Evolutionary conservation across 2,329 filamentous ascomycete species (phyloP).

Genomic region (Stemphylium vesicarium): DNA sequence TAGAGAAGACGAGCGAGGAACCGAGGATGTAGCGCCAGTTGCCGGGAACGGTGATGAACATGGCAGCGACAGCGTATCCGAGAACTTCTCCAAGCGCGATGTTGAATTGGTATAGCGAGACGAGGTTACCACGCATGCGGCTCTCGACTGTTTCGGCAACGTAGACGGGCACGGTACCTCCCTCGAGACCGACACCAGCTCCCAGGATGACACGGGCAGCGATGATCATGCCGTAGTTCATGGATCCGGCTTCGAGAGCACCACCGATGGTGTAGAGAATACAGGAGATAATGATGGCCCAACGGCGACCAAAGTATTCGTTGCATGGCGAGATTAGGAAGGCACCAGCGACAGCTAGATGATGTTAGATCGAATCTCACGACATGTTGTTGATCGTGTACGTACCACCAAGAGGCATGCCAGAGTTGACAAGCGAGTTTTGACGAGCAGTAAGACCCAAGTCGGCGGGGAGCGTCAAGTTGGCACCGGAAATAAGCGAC

Average conservation of each 20-base stretch:
- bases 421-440: constrained; percentile 71
- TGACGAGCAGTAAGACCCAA: constrained; percentile 62
- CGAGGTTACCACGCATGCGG: constrained; percentile 71
- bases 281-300: constrained; percentile 72
- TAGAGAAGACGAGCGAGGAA: constrained; percentile 73
- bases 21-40: constrained; percentile 79
- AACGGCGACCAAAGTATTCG: constrained; percentile 70
- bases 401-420: constrained; percentile 68
- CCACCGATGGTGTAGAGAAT: constrained; percentile 74
- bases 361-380: constrained; percentile 6
- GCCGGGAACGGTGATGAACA: constrained; percentile 72
- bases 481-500: constrained; percentile 74
- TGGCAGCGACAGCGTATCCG: constrained; percentile 74
- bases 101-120: constrained; percentile 77
- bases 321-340: constrained; percentile 71
- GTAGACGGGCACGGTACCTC: constrained; percentile 76
- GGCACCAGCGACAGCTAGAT: constrained; percentile 68
- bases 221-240: constrained; percentile 75
- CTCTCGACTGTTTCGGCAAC: constrained; percentile 75
- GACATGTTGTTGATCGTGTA: background rate
- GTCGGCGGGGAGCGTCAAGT: constrained; percentile 68
- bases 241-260: constrained; percentile 70
- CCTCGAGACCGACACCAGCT: constrained; percentile 73
- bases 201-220: constrained; percentile 72
- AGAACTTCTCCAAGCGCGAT: constrained; percentile 77